Conservation (phyloP, 768 basidiomycete species). For the Suillus subaureus region DNA sequence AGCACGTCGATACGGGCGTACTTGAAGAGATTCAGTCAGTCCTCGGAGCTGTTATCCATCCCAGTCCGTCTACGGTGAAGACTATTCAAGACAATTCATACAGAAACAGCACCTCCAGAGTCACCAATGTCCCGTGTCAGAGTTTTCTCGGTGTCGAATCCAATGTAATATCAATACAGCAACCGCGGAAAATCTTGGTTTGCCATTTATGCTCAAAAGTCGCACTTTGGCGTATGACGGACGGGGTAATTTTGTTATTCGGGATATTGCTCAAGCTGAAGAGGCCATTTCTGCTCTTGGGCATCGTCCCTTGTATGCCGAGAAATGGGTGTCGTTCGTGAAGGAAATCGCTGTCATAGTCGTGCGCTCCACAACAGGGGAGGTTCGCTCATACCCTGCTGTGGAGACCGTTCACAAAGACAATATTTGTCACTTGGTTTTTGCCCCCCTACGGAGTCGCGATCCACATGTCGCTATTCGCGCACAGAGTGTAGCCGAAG, state of each 20-base stretch:
- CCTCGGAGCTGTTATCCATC: constrained; percentile 55
- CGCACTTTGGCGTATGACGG: constrained; percentile 97
- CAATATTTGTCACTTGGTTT: constrained; percentile 91
- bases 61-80: constrained; percentile 78
- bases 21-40: constrained; percentile 50
- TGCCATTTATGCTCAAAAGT: constrained; percentile 95
- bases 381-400: constrained; percentile 81
- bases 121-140: constrained; percentile 53
- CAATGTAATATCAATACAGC: constrained; percentile 49
- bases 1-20: constrained; percentile 85
- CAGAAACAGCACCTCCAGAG: constrained; percentile 63
- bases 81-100: constrained; percentile 77
- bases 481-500: constrained; percentile 77
- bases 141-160: constrained; percentile 65
- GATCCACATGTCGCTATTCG: constrained; percentile 55
- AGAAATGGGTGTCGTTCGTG: constrained; percentile 88
- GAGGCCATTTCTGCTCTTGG: constrained; percentile 56
- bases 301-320: constrained; percentile 83
- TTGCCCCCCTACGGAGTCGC: constrained; percentile 75
- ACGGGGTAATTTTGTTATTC: constrained; percentile 84
- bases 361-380: constrained; percentile 73
- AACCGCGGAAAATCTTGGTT: constrained; percentile 64
- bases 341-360: constrained; percentile 98
- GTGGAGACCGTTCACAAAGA: constrained; percentile 97
- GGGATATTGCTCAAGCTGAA: constrained; percentile 49